Evolutionary conservation across 768 basidiomycete genomes (phyloP).

Genomic region (Pleurotus giganteus): DNA sequence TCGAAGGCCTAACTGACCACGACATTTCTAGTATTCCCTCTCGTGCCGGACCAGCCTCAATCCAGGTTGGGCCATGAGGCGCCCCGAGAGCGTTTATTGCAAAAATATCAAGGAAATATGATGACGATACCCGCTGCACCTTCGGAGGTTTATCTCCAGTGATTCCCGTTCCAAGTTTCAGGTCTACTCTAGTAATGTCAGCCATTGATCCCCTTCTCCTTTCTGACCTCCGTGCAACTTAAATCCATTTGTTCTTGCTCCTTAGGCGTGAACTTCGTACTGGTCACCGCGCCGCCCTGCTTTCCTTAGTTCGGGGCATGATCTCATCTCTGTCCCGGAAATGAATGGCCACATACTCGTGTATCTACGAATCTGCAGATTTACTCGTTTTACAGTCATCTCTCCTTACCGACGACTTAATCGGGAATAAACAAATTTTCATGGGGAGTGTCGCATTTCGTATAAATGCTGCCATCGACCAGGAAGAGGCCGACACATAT

Average conservation of each 20-base stretch:
- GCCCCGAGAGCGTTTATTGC: too few species aligned
- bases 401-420: neutral
- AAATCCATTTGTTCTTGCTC: slow-evolving; percentile 6
- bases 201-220: neutral
- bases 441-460: neutral
- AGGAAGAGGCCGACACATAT: neutral
- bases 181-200: slow-evolving; percentile 1
- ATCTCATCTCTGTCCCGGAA: slow-evolving; percentile 5
- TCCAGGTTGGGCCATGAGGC: too few species aligned
- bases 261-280: neutral
- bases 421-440: slow-evolving; percentile 7
- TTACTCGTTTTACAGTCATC: neutral
- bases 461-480: slow-evolving; percentile 3
- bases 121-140: slow-evolving; percentile 1
- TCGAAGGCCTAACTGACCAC: neutral
- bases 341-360: slow-evolving; percentile 6
- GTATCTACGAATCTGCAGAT: slow-evolving; percentile 8
- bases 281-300: neutral
- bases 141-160: neutral
- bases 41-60: neutral
- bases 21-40: neutral
- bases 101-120: neutral
- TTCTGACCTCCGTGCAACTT: slow-evolving; percentile 1
- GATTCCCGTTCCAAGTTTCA: slow-evolving; percentile 1
- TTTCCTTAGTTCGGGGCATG: neutral